Conservation (phyloP, 2,329 filamentous ascomycete species). For the Aureobasidium sp. region DNA sequence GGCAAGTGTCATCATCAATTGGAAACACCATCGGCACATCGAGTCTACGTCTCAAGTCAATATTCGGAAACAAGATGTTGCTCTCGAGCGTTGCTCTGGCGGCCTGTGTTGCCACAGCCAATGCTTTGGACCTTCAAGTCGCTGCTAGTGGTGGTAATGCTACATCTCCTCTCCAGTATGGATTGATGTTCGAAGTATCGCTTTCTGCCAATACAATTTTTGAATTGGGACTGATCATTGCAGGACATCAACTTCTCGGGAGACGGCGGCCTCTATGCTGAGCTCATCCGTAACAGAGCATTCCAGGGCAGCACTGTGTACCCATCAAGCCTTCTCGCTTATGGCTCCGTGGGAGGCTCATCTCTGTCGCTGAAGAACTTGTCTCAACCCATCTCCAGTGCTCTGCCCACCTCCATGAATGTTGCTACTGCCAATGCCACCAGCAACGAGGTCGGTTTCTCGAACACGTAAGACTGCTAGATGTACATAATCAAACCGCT, state of each 20-base stretch:
- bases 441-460: slow-evolving; percentile 30
- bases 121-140: slow-evolving; percentile 22
- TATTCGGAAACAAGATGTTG: neutral
- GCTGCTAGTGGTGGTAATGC: slow-evolving; percentile 30
- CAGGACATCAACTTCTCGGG: slow-evolving; percentile 59
- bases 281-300: slow-evolving; percentile 60
- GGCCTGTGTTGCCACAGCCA: slow-evolving; percentile 16
- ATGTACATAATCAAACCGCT: neutral
- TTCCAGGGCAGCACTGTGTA: slow-evolving; percentile 49
- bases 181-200: slow-evolving; percentile 35
- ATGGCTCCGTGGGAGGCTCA: slow-evolving; percentile 46
- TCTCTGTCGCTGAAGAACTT: slow-evolving; percentile 41
- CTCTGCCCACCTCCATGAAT: slow-evolving; percentile 45
- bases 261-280: slow-evolving; percentile 61
- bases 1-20: neutral
- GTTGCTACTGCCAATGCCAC: slow-evolving; percentile 31
- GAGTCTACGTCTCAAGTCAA: neutral
- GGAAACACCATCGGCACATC: neutral
- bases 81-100: slow-evolving; percentile 9
- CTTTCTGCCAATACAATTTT: neutral
- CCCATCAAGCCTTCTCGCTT: slow-evolving; percentile 41
- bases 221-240: neutral
- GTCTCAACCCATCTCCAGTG: slow-evolving; percentile 43
- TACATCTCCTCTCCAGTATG: slow-evolving; percentile 33
- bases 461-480: slow-evolving; percentile 36